Conservation (phyloP, 192 early-diverging fungal genomes). For the Dispira simplex region DNA sequence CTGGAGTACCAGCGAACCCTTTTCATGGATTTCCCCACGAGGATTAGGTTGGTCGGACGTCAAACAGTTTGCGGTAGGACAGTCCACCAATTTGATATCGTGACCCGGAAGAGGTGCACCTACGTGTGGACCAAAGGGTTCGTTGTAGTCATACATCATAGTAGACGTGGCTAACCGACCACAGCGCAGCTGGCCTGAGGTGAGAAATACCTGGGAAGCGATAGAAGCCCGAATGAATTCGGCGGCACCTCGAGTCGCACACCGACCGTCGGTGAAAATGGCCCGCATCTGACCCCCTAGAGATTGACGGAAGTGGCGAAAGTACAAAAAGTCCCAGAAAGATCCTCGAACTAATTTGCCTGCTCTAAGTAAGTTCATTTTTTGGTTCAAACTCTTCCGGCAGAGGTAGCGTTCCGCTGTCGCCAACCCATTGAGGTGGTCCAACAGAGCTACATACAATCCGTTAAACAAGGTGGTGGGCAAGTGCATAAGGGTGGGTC, state of each 20-base stretch:
- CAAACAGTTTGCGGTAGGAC: neutral
- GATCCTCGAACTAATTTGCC: conserved; percentile 17
- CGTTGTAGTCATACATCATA: conserved; percentile 23
- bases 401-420: conserved; percentile 23
- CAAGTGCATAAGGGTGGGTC: conserved; percentile 22
- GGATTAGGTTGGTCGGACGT: conserved; percentile 19
- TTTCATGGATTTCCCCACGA: conserved; percentile 20
- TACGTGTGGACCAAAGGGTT: conserved; percentile 24
- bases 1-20: conserved; percentile 19
- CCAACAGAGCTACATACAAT: conserved; percentile 22
- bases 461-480: conserved; percentile 18
- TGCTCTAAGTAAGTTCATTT: conserved; percentile 20
- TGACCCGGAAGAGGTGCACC: conserved; percentile 27
- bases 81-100: conserved; percentile 24
- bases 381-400: conserved; percentile 16
- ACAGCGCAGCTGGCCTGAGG: conserved; percentile 19
- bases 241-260: conserved; percentile 17
- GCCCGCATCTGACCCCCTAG: conserved; percentile 24
- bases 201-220: conserved; percentile 23
- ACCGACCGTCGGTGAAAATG: conserved; percentile 20
- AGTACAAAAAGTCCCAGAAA: conserved; percentile 27
- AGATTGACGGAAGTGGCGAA: conserved; percentile 30
- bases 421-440: conserved; percentile 23
- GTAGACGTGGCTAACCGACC: conserved; percentile 12
- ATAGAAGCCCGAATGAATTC: conserved; percentile 26